Percentiles rank a stretch among this genome's conserved stretches.
Evolutionary conservation across 139 green algal genomes (phyloP).

Genomic region (Picochlorum costavermella): DNA sequence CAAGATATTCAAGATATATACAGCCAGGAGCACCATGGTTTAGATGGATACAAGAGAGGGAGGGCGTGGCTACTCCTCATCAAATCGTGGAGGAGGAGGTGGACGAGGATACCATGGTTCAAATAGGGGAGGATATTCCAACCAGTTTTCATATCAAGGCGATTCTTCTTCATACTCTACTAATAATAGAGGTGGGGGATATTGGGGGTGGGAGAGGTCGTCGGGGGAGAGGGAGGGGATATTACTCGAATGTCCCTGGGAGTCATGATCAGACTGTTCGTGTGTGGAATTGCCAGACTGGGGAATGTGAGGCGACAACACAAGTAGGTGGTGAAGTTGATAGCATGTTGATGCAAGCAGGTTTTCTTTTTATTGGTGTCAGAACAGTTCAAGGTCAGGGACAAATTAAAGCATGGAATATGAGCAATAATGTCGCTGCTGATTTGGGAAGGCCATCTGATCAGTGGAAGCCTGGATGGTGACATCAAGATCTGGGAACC

Average conservation of each 20-base stretch:
- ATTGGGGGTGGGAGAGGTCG: not conserved
- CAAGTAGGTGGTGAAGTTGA: conserved; percentile 54
- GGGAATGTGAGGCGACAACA: conserved; percentile 47
- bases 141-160: too few species aligned
- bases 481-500: conserved; percentile 40
- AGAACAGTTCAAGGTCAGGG: conserved; percentile 21
- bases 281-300: conserved; percentile 51
- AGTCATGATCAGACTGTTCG: conserved; percentile 52
- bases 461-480: conserved; percentile 54
- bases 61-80: too few species aligned
- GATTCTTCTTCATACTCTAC: too few species aligned
- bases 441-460: conserved; percentile 53
- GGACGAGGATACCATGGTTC: too few species aligned
- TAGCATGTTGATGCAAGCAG: conserved; percentile 48
- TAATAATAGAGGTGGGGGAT: conserved; percentile 4
- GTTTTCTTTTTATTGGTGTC: conserved; percentile 61
- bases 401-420: conserved; percentile 46
- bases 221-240: not conserved
- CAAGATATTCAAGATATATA: too few species aligned
- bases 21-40: too few species aligned
- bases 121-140: too few species aligned
- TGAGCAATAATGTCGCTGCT: conserved; percentile 52
- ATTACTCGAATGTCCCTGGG: conserved; percentile 34
- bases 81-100: too few species aligned
- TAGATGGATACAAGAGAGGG: too few species aligned